A percentile compares a stretch with the other conserved stretches of the same genome.
Evolutionary conservation across 805 yeast species (phyloP).

Genomic region (Wickerhamomyces chaumierensis): DNA sequence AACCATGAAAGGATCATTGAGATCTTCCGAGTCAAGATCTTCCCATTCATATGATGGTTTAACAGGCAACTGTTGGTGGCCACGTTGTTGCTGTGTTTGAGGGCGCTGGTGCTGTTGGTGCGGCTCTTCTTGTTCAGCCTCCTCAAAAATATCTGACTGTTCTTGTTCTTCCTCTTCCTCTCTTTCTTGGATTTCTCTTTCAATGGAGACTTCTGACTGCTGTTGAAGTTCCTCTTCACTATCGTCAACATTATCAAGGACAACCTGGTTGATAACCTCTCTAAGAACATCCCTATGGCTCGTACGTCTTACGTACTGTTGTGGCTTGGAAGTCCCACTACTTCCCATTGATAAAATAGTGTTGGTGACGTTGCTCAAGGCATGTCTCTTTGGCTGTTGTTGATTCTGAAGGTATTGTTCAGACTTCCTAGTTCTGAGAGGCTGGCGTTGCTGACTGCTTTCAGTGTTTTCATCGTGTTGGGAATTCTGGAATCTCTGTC

Average conservation of each 20-base stretch:
- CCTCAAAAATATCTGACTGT: background rate
- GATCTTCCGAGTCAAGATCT: constrained; percentile 70
- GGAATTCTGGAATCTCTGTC: background rate
- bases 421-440: background rate
- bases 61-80: background rate
- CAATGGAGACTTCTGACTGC: constrained; percentile 1
- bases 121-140: background rate
- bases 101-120: background rate
- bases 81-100: too few species aligned
- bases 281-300: background rate
- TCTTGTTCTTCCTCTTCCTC: constrained; percentile 15
- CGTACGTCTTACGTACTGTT: background rate
- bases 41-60: constrained; percentile 37
- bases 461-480: background rate
- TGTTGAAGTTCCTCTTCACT: background rate
- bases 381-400: constrained; percentile 12
- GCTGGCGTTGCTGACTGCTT: background rate
- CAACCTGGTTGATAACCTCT: background rate
- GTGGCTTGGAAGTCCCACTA: background rate
- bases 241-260: background rate
- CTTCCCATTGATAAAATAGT: background rate
- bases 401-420: background rate
- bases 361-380: constrained; percentile 18
- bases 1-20: constrained; percentile 81
- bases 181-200: constrained; percentile 10